Evolutionary conservation across 345 rosid species (phyloP).

Genomic region (Brassica carinata): DNA sequence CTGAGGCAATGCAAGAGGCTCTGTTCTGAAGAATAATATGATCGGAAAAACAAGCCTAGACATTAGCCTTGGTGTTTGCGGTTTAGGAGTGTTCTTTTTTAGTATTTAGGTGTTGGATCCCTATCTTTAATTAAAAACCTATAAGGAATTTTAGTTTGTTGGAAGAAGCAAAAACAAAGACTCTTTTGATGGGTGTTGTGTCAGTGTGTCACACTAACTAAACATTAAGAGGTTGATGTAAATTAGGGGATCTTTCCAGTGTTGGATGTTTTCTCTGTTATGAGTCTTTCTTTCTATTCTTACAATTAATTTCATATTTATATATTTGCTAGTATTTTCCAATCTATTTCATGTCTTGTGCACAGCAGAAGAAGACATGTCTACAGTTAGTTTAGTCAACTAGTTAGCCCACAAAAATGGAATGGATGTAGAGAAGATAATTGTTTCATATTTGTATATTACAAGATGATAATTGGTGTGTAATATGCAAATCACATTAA

Average conservation of each 20-base stretch:
- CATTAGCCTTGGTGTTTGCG: conserved; percentile 24
- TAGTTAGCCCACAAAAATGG: background rate
- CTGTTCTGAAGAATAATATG: conserved; percentile 21
- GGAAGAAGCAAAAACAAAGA: conserved; percentile 1
- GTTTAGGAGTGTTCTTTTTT: conserved; percentile 20
- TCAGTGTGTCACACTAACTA: conserved; percentile 6
- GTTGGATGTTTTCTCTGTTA: background rate
- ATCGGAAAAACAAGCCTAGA: conserved; percentile 18
- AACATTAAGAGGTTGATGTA: conserved; percentile 17
- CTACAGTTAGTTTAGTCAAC: background rate
- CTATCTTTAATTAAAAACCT: conserved; percentile 7
- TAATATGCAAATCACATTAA: background rate
- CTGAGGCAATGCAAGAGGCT: conserved; percentile 36
- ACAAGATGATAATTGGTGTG: background rate
- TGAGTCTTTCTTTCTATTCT: background rate
- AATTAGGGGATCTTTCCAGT: conserved; percentile 20
- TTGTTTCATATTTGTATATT: too few species aligned
- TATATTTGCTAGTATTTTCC: background rate
- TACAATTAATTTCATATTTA: background rate
- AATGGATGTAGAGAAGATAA: background rate
- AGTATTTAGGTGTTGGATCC: conserved; percentile 16
- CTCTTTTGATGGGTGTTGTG: conserved; percentile 16
- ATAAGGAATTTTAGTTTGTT: conserved; percentile 5
- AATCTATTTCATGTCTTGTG: background rate
- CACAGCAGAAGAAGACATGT: background rate